Evolutionary conservation across 768 basidiomycete species (phyloP).

Genomic region (Udeniomyces megalosporus): DNA sequence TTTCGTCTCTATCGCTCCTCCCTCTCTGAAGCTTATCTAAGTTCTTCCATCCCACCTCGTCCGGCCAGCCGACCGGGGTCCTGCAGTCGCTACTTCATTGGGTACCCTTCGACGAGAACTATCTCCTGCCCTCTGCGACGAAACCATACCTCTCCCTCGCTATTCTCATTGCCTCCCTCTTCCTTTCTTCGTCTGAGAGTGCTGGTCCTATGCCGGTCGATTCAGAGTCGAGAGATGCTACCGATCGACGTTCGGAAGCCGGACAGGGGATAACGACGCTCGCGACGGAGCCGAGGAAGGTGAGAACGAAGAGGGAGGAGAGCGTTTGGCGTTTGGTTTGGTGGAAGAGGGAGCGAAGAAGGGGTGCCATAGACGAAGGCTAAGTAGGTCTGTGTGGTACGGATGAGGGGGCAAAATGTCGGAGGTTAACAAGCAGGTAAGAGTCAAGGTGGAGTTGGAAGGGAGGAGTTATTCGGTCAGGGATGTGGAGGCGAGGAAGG

Average conservation of each 20-base stretch:
- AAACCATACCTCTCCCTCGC: too few species aligned
- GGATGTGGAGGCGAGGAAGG: neutral
- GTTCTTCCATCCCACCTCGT: too few species aligned
- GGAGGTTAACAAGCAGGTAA: neutral
- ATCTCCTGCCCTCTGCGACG: too few species aligned
- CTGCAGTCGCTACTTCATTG: too few species aligned
- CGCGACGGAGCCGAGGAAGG: slow-evolving; percentile 28
- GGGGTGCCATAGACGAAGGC: slow-evolving; percentile 24
- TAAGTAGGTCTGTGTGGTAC: neutral
- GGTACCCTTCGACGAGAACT: too few species aligned
- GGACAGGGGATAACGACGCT: slow-evolving; percentile 30
- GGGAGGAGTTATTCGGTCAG: neutral
- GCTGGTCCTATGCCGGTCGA: too few species aligned
- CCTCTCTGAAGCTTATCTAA: too few species aligned
- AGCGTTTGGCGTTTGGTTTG: slow-evolving; percentile 27
- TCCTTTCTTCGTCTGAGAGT: too few species aligned
- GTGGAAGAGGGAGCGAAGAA: slow-evolving; percentile 26
- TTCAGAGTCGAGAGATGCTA: neutral
- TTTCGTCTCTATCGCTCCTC: too few species aligned
- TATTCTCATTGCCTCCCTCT: too few species aligned
- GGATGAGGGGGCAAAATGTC: neutral
- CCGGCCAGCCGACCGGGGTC: too few species aligned
- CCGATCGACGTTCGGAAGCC: slow-evolving; percentile 1
- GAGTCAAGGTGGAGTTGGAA: neutral
- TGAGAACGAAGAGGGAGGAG: slow-evolving; percentile 28